These are phyloP conservation scores for Truncatella angustata DNA, from an alignment of 2,329 filamentous ascomycete species.

Conservation along the genomic window DNA sequence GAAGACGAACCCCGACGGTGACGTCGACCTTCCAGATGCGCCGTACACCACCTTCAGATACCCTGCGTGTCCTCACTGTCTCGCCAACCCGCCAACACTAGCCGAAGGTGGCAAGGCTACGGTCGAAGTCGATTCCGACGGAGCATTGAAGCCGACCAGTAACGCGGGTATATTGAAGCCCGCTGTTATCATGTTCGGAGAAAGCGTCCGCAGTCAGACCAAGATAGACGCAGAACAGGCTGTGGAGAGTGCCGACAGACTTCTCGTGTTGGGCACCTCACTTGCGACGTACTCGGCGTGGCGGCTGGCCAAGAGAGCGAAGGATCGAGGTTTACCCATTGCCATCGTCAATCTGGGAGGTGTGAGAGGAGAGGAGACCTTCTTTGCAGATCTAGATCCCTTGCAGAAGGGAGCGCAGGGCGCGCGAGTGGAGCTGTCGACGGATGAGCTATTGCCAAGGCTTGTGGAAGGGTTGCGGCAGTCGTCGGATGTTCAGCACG, in stretches of 20 bases:
- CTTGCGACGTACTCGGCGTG: conserved; percentile 95
- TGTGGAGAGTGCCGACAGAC: conserved; percentile 70
- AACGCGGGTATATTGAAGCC: conserved; percentile 85
- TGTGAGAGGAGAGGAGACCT: conserved; percentile 72
- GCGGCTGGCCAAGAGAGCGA: conserved; percentile 80
- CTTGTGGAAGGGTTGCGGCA: conserved; percentile 51
- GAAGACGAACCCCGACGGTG: conserved; percentile 88
- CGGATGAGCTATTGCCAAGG: conserved; percentile 55
- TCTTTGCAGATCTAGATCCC: conserved; percentile 59
- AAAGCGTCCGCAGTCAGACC: conserved; percentile 69
- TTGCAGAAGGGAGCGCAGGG: conserved; percentile 49
- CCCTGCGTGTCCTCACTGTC: conserved; percentile 80
- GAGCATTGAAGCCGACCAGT: conserved; percentile 68
- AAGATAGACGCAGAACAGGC: conserved; percentile 77
- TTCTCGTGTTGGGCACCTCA: conserved; percentile 84
- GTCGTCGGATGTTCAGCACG: conserved; percentile 16
- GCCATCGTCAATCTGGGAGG: conserved; percentile 87
- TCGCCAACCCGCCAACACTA: conserved; percentile 58
- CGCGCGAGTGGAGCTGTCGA: conserved; percentile 57
- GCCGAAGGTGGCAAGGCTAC: conserved; percentile 52
- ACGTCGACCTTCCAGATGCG: conserved; percentile 84
- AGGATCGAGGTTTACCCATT: conserved; percentile 79
- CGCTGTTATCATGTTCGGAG: conserved; percentile 94
- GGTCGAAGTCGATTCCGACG: conserved; percentile 74
- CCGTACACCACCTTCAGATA: conserved; percentile 90